Evolutionary conservation across 1,284 basidiomycete species (phyloP), one percentile per base, ranked within the genome.

Genomic region (Ceratobasidium sp.): DNA sequence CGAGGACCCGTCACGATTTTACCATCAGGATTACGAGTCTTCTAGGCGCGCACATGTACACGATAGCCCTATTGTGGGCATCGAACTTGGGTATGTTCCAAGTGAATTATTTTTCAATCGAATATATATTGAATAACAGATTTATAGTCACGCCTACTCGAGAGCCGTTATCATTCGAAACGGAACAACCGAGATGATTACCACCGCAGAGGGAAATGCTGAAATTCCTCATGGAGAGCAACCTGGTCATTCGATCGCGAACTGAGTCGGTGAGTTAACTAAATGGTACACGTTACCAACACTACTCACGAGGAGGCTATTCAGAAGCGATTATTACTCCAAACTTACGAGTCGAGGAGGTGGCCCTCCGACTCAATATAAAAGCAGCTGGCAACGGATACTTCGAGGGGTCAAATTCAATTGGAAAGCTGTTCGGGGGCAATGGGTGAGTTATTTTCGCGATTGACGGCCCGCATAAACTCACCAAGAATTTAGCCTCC

Each of bases 121-220:
- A 27, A 15, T 22, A n/a, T 14, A 15, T 45, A 19, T 27, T 45
- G 22, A 17, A 17, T 50, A 29, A 47, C 44, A 17, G 2, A 9
- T 64, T 5, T 64, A n/a, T 41, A 64, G 62, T 7, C 62, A 64
- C 27, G 62, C 62, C 9, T 64, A 64, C 62, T 31, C 62, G 29
- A 45, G 62, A 17, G 62, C 47, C 27, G 62, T 45, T 9, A 50
- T 64, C 9, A 29, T 50, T 6, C 29, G 15, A 19, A 50, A 64
- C 62, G 11, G 47, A 19, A 50, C 45, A 9, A 17, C 33, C 24
- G 62, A 64, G 17, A 50, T 64, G 47, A 64, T 64, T 19, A 50
- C 47, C 1, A 47, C 29, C 62, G 9, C 5, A 9, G 45, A 31
- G 2, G 44, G 45, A 14, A 47, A 9, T 45, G 33, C 62, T 4